Conservation (phyloP, 1,139 yeast species). For the Geotrichum aggregatum region DNA sequence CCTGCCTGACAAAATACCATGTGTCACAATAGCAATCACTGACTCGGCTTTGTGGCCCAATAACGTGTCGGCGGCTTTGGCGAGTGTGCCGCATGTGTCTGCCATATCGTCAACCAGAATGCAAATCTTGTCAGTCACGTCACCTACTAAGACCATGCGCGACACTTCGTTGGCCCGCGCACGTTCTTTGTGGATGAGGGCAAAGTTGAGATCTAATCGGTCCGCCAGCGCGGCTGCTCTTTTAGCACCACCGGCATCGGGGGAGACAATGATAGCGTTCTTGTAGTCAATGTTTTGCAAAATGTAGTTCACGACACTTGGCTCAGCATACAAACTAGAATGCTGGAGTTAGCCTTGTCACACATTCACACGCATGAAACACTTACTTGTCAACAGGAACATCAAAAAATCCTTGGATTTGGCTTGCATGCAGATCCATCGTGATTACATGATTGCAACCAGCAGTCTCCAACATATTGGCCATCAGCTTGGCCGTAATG, state of each 20-base stretch:
- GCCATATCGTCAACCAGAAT: conserved; percentile 97
- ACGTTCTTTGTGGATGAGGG: conserved; percentile 94
- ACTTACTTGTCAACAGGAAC: conserved; percentile 81
- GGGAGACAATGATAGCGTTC: conserved; percentile 83
- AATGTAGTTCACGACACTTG: conserved; percentile 84
- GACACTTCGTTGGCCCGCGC: conserved; percentile 92
- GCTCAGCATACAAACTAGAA: conserved; percentile 82
- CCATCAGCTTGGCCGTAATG: conserved; percentile 93
- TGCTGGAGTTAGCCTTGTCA: too few relatives aligned
- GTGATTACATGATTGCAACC: conserved; percentile 97
- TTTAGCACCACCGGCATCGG: conserved; percentile 99
- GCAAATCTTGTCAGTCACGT: conserved; percentile 82
- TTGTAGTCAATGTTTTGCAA: conserved; percentile 62
- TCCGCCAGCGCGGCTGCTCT: conserved; percentile 90
- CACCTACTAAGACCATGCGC: conserved; percentile 95
- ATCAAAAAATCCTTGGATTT: conserved; percentile 93
- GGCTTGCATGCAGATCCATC: conserved; percentile 96
- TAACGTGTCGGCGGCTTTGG: conserved; percentile 90
- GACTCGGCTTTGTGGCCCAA: conserved; percentile 68
- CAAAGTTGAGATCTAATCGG: conserved; percentile 85
- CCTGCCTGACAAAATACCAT: conserved; percentile 85
- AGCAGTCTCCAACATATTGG: conserved; percentile 90
- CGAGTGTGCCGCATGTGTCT: conserved; percentile 95
- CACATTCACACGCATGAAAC: not conserved
- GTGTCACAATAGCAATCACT: conserved; percentile 94